phyloP scores from a whole-genome alignment of 179 eudicot genomes.

The Spinacia oleracea region DNA sequence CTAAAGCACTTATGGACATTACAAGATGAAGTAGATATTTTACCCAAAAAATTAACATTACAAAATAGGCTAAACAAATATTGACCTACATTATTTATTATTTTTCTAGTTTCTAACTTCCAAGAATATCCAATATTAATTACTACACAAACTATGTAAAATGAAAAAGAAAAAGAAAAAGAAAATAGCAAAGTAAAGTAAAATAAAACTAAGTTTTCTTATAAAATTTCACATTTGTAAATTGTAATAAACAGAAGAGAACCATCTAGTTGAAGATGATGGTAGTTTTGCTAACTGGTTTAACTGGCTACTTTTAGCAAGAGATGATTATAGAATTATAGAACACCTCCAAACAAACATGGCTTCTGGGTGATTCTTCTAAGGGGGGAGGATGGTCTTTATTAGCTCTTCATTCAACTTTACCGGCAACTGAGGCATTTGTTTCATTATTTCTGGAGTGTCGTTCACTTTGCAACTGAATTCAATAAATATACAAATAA shows the following conservation, averaged over 20 bases:
- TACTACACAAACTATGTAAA: slow-evolving; percentile 36
- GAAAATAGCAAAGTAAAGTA: not conserved
- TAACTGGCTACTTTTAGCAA: slow-evolving; percentile 8
- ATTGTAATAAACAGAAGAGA: slow-evolving; percentile 21
- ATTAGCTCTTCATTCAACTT: slow-evolving; percentile 88
- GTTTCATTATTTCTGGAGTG: slow-evolving; percentile 86
- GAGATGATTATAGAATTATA: not conserved
- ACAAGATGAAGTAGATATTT: not conserved
- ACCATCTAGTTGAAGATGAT: slow-evolving; percentile 19
- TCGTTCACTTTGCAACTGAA: slow-evolving; percentile 64
- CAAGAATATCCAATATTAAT: slow-evolving; percentile 32
- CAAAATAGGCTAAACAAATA: slow-evolving; percentile 22
- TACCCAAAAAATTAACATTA: slow-evolving; percentile 15
- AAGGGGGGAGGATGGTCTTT: slow-evolving; percentile 65
- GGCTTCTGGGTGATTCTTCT: slow-evolving; percentile 51
- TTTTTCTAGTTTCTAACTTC: slow-evolving; percentile 24
- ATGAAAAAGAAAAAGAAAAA: slow-evolving; percentile 23
- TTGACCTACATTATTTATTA: slow-evolving; percentile 30
- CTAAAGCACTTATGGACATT: slow-evolving; percentile 12
- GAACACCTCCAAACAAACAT: slow-evolving; percentile 14
- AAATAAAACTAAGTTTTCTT: not conserved
- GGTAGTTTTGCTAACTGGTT: slow-evolving; percentile 22
- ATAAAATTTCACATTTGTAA: slow-evolving; percentile 28
- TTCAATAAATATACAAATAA: not conserved
- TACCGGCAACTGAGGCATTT: slow-evolving; percentile 95